Evolutionary conservation across 2,329 filamentous ascomycete species (phyloP).

Genomic region (Chaetothyriales sp.): DNA sequence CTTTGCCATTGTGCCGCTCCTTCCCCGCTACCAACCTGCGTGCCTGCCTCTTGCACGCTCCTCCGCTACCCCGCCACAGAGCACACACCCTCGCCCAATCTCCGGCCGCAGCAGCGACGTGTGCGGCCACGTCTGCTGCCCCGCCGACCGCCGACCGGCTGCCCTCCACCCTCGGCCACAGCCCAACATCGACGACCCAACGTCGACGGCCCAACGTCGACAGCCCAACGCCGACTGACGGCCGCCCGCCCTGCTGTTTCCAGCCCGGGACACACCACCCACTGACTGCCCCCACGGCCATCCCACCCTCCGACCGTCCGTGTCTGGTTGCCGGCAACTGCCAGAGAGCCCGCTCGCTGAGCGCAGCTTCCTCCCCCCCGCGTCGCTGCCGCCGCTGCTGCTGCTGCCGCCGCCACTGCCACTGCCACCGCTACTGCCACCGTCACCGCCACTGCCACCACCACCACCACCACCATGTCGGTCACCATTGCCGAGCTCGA

Average conservation of each 20-base stretch:
- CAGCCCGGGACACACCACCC: too few species aligned
- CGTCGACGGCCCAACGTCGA: too few species aligned
- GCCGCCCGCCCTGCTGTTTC: not conserved
- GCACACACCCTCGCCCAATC: not conserved
- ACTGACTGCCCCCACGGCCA: not conserved
- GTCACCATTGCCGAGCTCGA: constrained; percentile 86
- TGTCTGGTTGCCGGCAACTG: not conserved
- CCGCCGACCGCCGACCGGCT: not conserved
- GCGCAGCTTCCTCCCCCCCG: not conserved
- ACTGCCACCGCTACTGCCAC: not conserved
- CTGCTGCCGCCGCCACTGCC: too few species aligned
- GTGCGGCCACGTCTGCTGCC: not conserved
- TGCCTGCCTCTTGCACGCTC: not conserved
- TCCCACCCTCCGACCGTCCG: not conserved
- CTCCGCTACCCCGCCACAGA: not conserved
- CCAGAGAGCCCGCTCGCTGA: not conserved
- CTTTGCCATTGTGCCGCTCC: not conserved
- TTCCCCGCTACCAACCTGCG: not conserved
- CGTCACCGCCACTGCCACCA: not conserved
- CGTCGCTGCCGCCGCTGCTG: too few species aligned
- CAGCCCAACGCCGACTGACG: too few species aligned
- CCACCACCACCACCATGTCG: constrained; percentile 46
- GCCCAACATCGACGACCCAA: too few species aligned
- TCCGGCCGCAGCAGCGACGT: not conserved
- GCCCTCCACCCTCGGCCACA: too few species aligned